Base-by-base conservation (phyloP, 106 monocot genomes). In the Xerophyta viscosa region DNA sequence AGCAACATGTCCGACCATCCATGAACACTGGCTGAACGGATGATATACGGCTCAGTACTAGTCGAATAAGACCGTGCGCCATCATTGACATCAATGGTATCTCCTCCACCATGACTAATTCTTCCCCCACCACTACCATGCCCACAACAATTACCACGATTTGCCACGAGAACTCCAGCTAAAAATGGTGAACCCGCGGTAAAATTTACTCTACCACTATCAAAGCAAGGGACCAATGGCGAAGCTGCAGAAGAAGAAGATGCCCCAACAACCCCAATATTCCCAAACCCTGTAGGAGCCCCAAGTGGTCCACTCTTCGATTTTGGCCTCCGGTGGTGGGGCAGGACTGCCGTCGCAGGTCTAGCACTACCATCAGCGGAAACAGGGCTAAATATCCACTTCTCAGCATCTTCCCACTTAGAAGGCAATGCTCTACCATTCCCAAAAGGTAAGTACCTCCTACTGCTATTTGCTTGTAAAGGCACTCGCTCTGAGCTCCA, bases 361-460 rank as follows among this genome's bases (percentile, higher is more conserved):
- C 70, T 74, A 19, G 62, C 69, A 0, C 45, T 27, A 5, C 64
- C 72, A 65, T 87, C 92, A 17, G 60, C 68, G 7, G 82, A 79
- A 42, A 94, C 63, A 2, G 93, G 93, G 19, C 88, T 94, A 15
- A 77, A 68, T 21, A 94, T 94, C 93, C 93, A 94, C 68, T 80
- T 84, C 68, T 94, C 93, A 2, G 93, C 93, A 55, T 94, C 93
- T 59, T 94, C 93, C 93, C 93, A 94, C 66, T 94, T 94, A 15
- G 93, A 94, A 2, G 93, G 93, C 77, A 94, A 44, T 15, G 61
- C 43, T 49, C 71, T 71, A 11, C 88, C 88, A 25, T 77, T 83
- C 37, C 50, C 56, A 50, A 88, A 81, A 6, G 89, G 76, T 5
- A 33, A 33, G 11, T 44, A 28, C 61, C 59, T 25, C 67, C 71